Evolutionary conservation across 2,329 filamentous ascomycete genomes (phyloP).

Genomic region (Ustilaginoidea virens): DNA sequence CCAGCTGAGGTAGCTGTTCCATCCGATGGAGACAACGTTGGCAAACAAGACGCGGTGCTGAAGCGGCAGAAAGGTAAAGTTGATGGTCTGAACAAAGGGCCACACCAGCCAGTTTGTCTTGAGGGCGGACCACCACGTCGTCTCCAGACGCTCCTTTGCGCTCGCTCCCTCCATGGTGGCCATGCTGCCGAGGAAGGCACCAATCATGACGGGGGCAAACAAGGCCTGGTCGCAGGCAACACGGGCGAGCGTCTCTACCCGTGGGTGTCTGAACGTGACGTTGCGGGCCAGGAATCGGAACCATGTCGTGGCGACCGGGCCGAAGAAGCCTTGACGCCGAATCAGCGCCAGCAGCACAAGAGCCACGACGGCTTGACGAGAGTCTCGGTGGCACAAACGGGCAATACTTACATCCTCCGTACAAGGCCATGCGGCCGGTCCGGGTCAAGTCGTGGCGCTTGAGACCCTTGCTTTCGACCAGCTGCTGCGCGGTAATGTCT

Average conservation of each 20-base stretch:
- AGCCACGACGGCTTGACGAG: no score
- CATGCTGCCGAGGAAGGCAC: constrained; percentile 71
- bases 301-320: constrained; percentile 77
- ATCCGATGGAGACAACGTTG: constrained; percentile 59
- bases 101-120: constrained; percentile 78
- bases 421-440: constrained; percentile 65
- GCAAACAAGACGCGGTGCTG: constrained; percentile 75
- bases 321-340: constrained; percentile 51
- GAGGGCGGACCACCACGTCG: constrained; percentile 56
- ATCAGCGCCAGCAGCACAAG: constrained; percentile 1
- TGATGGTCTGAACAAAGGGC: constrained; percentile 71
- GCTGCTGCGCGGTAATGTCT: constrained; percentile 81
- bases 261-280: constrained; percentile 47
- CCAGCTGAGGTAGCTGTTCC: constrained; percentile 50
- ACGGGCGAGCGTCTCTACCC: constrained; percentile 58
- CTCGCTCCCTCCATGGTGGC: constrained; percentile 58
- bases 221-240: constrained; percentile 68
- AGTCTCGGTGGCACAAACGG: background rate
- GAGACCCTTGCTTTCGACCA: constrained; percentile 66
- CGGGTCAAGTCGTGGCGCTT: constrained; percentile 59
- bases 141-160: constrained; percentile 50
- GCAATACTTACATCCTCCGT: constrained; percentile 51
- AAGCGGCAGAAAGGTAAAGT: constrained; percentile 77
- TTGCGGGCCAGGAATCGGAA: constrained; percentile 62
- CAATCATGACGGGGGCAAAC: constrained; percentile 75